Evolutionary conservation across 306 rosid genomes (phyloP), one percentile per base, ranked within the genome.

Genomic region (Vigna reflexopilosa): DNA sequence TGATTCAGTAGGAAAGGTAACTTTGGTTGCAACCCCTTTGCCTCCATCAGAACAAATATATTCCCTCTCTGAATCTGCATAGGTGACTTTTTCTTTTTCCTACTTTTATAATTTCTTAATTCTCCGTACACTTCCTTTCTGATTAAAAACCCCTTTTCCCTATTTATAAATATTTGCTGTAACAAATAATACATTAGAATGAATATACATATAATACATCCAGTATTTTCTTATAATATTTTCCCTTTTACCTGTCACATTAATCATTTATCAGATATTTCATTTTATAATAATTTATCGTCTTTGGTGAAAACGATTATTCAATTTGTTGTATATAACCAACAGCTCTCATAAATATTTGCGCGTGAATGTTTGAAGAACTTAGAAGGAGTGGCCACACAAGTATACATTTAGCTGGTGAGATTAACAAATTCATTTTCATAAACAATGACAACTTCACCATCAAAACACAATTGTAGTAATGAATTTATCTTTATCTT

Each of bases 61-160:
- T 79, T 81, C 84, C 83, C 87, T 49, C 0, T 50, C 24, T 45
- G 13, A n/a, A 49, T 49, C 44, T 59, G 3, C 24, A 62, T 6
- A 22, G 38, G 57, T 52, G 26, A 50, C 72, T 62, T 49, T 50
- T 61, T 67, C 52, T 70, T 24, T 51, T n/a, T 6, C 50, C 54
- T 4, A 13, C 82, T 47, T 63, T 48, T 30, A 47, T 19, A 47
- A 44, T 47, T 52, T 70, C 22, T 57, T 22, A 24, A 10, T 22
- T 57, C 6, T 57, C 64, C 64, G 64, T 57, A 55, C 28, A 17
- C 20, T 62, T 6, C 22, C 32, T 61, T 28, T 30, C 4, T 12
- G 7, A 26, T 59, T 28, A 59, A 59, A 28, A 58, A 12, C 2
- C 3, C 28, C 11, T 65, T 36, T 38, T 19, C 16, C 47, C 1